Conservation (phyloP, 805 yeast species). For the Candida peoriensis region DNA sequence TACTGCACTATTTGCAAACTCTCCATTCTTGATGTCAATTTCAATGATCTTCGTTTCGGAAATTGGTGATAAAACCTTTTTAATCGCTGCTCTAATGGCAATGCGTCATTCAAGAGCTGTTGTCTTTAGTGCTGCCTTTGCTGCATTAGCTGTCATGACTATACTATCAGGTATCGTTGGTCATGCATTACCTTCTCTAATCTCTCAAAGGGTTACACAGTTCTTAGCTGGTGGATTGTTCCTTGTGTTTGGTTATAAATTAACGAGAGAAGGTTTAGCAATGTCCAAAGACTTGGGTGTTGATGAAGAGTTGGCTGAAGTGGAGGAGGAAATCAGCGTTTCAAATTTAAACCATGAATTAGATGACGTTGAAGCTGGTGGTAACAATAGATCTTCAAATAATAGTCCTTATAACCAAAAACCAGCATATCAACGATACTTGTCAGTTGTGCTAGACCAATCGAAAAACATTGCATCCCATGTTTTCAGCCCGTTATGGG, state of each 20-base stretch:
- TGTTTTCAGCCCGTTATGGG: conserved; percentile 82
- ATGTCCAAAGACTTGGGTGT: conserved; percentile 85
- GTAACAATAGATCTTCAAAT: background rate
- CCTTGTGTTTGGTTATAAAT: conserved; percentile 72
- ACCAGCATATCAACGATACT: conserved; percentile 8
- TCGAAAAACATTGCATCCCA: conserved; percentile 10
- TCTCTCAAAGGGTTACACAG: conserved; percentile 77
- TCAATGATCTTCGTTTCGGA: conserved; percentile 95
- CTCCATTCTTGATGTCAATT: conserved; percentile 68
- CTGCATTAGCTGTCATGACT: conserved; percentile 87
- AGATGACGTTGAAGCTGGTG: conserved; percentile 51
- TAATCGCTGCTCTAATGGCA: conserved; percentile 96
- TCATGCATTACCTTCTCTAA: conserved; percentile 78
- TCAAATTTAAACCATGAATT: conserved; percentile 46
- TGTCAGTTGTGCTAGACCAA: conserved; percentile 1
- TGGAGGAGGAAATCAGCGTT: conserved; percentile 84
- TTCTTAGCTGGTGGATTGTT: conserved; percentile 78
- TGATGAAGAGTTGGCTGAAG: conserved; percentile 94
- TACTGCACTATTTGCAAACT: background rate
- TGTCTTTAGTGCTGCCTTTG: conserved; percentile 85
- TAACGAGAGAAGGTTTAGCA: conserved; percentile 73
- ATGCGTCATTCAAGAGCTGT: conserved; percentile 83
- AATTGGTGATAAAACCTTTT: conserved; percentile 94
- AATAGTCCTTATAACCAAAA: background rate
- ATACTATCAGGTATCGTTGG: conserved; percentile 87